A percentile compares a stretch with the other conserved stretches of the same genome.
Evolutionary conservation across 1,139 yeast species (phyloP).

Genomic region (Pichia sp.): DNA sequence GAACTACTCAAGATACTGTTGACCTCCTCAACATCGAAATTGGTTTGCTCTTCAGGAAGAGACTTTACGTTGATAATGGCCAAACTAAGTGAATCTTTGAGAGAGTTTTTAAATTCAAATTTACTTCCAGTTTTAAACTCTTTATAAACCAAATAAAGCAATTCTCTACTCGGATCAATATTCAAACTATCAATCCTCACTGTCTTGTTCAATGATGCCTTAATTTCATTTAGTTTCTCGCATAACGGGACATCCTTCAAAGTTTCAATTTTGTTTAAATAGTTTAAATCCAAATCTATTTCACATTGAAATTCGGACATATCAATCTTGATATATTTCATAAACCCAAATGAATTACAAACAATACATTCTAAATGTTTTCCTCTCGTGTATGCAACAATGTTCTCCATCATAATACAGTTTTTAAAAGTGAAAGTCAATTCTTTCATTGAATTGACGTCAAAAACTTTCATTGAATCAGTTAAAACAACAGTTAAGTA

Average conservation of each 20-base stretch:
- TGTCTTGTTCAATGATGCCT: too few relatives aligned
- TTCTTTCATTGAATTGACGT: neutral
- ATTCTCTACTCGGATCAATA: slow-evolving; percentile 13
- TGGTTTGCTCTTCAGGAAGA: slow-evolving; percentile 8
- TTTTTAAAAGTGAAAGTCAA: neutral
- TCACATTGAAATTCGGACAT: neutral
- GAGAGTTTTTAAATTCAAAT: slow-evolving; percentile 8
- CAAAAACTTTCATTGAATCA: neutral
- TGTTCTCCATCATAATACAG: slow-evolving; percentile 9
- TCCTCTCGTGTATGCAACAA: slow-evolving; percentile 8
- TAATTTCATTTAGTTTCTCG: slow-evolving; percentile 12
- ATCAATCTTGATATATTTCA: slow-evolving; percentile 7
- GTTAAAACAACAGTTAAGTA: neutral
- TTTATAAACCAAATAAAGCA: slow-evolving; percentile 15
- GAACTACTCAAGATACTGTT: slow-evolving; percentile 5
- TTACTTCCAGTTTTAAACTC: slow-evolving; percentile 10
- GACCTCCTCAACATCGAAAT: slow-evolving; percentile 1
- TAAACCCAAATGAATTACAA: slow-evolving; percentile 13
- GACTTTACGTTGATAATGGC: neutral
- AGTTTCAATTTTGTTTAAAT: slow-evolving; percentile 12
- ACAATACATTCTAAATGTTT: neutral
- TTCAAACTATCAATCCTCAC: slow-evolving; percentile 10
- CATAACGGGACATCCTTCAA: slow-evolving; percentile 13
- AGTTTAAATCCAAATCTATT: slow-evolving; percentile 9
- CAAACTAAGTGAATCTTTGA: neutral